phyloP scores from a whole-genome alignment of 1,139 yeast species.

The Oligophagozyma castellii region DNA sequence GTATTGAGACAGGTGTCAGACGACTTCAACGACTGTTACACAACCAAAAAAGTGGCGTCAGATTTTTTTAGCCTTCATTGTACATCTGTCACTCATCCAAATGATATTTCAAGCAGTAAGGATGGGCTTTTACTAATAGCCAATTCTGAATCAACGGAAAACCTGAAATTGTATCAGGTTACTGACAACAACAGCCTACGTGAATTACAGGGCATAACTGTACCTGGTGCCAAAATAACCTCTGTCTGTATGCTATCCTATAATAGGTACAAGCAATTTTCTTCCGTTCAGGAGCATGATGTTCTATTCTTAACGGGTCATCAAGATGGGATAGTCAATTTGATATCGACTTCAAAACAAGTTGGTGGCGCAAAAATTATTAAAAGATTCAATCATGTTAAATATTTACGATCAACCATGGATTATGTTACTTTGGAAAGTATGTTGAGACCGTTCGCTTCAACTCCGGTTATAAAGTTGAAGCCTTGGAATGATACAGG shows the following conservation, averaged over 20 bases:
- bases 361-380: slow-evolving; percentile 15
- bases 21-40: slow-evolving; percentile 18
- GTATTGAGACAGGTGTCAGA: slow-evolving; percentile 17
- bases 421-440: slow-evolving; percentile 5
- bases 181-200: slow-evolving; percentile 7
- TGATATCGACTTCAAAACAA: slow-evolving; percentile 15
- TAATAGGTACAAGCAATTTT: slow-evolving; percentile 4
- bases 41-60: slow-evolving; percentile 16
- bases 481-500: slow-evolving; percentile 11
- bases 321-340: slow-evolving; percentile 18
- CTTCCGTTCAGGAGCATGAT: slow-evolving; percentile 8
- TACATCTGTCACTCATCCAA: slow-evolving; percentile 2
- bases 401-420: slow-evolving; percentile 7
- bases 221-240: slow-evolving; percentile 17
- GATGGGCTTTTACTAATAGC: slow-evolving; percentile 11
- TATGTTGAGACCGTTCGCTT: slow-evolving; percentile 7
- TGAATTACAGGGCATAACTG: slow-evolving; percentile 14
- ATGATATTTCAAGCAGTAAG: not conserved
- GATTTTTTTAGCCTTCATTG: slow-evolving; percentile 15
- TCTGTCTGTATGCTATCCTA: slow-evolving; percentile 8
- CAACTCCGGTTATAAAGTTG: slow-evolving; percentile 15
- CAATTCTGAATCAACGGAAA: slow-evolving; percentile 7
- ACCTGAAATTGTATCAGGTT: slow-evolving; percentile 12
- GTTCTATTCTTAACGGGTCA: slow-evolving; percentile 17
- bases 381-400: slow-evolving; percentile 17